Evolutionary conservation across 2,329 filamentous ascomycete species (phyloP).

Genomic region (Colletotrichum abscissum): DNA sequence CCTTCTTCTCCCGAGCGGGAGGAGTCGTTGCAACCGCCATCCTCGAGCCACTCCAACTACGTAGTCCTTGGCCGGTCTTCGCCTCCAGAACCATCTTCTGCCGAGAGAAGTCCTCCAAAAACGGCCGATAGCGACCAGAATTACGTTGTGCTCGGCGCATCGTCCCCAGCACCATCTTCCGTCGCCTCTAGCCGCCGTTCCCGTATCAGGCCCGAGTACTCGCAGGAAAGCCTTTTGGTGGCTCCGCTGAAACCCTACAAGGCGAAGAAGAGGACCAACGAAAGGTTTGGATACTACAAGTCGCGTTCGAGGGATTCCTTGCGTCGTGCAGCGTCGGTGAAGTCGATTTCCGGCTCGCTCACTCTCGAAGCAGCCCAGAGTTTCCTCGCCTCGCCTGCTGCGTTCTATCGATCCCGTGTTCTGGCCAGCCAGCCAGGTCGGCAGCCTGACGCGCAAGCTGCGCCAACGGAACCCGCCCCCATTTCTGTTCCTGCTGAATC

Average conservation of each 20-base stretch:
- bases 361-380: conserved; percentile 58
- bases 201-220: conserved; percentile 59
- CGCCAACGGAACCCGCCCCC: conserved; percentile 7
- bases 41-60: conserved; percentile 62
- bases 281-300: conserved; percentile 61
- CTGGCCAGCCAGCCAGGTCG: conserved; percentile 44
- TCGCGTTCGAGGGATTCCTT: conserved; percentile 65
- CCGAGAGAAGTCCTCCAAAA: conserved; percentile 46
- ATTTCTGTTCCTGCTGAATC: conserved; percentile 9
- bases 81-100: conserved; percentile 53
- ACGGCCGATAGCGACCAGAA: conserved; percentile 59
- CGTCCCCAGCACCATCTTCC: conserved; percentile 53
- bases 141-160: conserved; percentile 63
- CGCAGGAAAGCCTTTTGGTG: conserved; percentile 70
- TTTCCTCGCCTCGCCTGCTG: conserved; percentile 51
- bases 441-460: conserved; percentile 44
- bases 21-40: conserved; percentile 50
- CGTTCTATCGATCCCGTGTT: conserved; percentile 49
- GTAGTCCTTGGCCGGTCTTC: conserved; percentile 64
- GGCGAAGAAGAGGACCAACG: conserved; percentile 58
- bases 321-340: conserved; percentile 61
- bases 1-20: conserved; percentile 52
- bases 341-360: conserved; percentile 66
- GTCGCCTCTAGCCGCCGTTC: conserved; percentile 46
- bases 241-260: conserved; percentile 63